A percentile compares a stretch with the other conserved stretches of the same genome.
phyloP scores from a whole-genome alignment of 2,329 filamentous ascomycete species.

The Teratosphaeria gauchensis region DNA sequence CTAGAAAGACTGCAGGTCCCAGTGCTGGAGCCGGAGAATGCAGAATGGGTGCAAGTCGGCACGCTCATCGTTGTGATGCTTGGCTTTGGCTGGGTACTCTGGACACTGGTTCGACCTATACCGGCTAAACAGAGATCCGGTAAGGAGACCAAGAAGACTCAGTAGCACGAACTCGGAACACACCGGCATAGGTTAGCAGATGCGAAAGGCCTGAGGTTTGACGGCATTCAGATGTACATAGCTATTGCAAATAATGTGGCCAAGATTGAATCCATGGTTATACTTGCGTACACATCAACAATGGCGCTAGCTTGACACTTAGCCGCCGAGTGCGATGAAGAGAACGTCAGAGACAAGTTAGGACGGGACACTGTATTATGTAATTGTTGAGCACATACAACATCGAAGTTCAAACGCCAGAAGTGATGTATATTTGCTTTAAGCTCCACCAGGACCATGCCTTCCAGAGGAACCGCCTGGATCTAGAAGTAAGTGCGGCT shows the following conservation, averaged over 20 bases:
- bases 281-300: too few relatives aligned
- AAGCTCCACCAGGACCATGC: not conserved
- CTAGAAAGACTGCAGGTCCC: constrained; percentile 32
- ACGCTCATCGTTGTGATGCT: constrained; percentile 34
- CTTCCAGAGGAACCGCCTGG: constrained; percentile 27
- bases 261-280: too few relatives aligned
- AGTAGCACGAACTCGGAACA: not conserved
- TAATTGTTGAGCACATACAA: not conserved
- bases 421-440: not conserved
- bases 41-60: constrained; percentile 33
- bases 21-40: constrained; percentile 30
- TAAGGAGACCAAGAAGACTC: not conserved
- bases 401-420: not conserved
- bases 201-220: too few relatives aligned
- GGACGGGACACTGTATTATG: too few relatives aligned
- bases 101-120: constrained; percentile 24
- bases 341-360: too few relatives aligned
- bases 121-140: not conserved
- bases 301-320: too few relatives aligned
- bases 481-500: constrained; percentile 79
- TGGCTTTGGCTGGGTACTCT: constrained; percentile 37
- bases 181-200: too few relatives aligned
- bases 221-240: too few relatives aligned
- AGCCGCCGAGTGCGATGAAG: too few relatives aligned
- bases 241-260: too few relatives aligned